Percentiles rank a stretch among this genome's conserved stretches.
Evolutionary conservation across 1,139 yeast species (phyloP).

Genomic region (Pneumocystis carinii): DNA sequence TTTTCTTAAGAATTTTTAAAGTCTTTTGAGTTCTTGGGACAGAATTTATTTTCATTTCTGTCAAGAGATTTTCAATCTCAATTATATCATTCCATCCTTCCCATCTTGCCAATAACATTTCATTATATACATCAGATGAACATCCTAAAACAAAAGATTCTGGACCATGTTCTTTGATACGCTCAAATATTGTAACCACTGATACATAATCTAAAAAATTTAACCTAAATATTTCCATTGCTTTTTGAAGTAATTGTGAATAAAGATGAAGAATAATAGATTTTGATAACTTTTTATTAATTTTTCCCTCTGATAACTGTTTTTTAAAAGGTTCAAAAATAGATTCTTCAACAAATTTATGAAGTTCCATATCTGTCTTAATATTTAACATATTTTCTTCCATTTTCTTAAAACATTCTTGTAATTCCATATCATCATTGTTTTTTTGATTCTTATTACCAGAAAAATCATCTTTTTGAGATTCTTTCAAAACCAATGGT

Average conservation of each 20-base stretch:
- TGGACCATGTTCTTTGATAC: conserved; percentile 24
- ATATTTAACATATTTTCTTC: background rate
- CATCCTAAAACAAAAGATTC: conserved; percentile 29
- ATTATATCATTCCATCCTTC: conserved; percentile 27
- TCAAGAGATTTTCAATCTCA: conserved; percentile 24
- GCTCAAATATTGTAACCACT: conserved; percentile 29
- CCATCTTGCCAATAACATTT: conserved; percentile 28
- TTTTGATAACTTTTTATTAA: background rate
- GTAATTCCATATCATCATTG: background rate
- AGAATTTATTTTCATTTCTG: conserved; percentile 29
- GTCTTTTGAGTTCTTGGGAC: background rate
- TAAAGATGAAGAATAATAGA: conserved; percentile 10
- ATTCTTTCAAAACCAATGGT: background rate
- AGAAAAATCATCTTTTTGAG: background rate
- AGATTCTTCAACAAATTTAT: background rate
- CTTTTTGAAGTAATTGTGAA: conserved; percentile 17
- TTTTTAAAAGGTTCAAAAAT: background rate
- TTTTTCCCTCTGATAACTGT: background rate
- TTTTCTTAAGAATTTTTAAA: background rate
- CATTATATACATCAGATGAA: conserved; percentile 29
- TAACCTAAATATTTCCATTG: conserved; percentile 18
- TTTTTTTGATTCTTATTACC: background rate
- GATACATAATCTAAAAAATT: conserved; percentile 26
- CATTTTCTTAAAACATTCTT: background rate
- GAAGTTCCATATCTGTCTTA: background rate